Conservation (phyloP, 768 basidiomycete species). For the Lactifluus volemus region DNA sequence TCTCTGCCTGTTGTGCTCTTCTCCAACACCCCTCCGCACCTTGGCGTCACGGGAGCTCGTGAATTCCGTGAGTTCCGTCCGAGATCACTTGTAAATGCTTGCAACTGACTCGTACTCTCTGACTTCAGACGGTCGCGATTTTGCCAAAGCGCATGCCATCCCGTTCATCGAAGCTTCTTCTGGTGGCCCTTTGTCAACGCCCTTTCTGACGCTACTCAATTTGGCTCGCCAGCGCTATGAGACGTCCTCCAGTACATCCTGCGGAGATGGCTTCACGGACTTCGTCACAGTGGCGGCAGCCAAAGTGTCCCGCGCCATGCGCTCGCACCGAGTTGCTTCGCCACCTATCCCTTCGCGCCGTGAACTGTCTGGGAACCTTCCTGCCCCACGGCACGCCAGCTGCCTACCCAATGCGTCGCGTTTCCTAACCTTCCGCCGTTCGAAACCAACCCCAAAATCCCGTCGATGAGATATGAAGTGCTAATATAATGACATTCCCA, state of each 20-base stretch:
- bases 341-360: not conserved
- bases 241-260: not conserved
- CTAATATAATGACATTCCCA: not conserved
- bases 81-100: not conserved
- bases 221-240: constrained; percentile 2
- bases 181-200: not conserved
- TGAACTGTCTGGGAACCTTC: not conserved
- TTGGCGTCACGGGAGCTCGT: not conserved
- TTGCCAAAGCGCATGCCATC: constrained; percentile 1
- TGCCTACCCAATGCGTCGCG: not conserved
- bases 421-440: not conserved
- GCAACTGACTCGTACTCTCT: not conserved
- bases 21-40: not conserved
- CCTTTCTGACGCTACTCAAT: constrained; percentile 2
- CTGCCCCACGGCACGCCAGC: not conserved
- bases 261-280: constrained; percentile 4
- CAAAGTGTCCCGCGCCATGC: not conserved
- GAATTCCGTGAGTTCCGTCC: not conserved
- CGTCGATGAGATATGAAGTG: not conserved
- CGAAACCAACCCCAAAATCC: not conserved
- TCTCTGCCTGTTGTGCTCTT: constrained; percentile 11
- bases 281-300: constrained; percentile 12
- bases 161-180: constrained; percentile 4
- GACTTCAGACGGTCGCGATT: not conserved
- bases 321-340: not conserved